Base-by-base conservation (phyloP, 2,329 filamentous ascomycete species). In the Colletotrichum ledebouriae region DNA sequence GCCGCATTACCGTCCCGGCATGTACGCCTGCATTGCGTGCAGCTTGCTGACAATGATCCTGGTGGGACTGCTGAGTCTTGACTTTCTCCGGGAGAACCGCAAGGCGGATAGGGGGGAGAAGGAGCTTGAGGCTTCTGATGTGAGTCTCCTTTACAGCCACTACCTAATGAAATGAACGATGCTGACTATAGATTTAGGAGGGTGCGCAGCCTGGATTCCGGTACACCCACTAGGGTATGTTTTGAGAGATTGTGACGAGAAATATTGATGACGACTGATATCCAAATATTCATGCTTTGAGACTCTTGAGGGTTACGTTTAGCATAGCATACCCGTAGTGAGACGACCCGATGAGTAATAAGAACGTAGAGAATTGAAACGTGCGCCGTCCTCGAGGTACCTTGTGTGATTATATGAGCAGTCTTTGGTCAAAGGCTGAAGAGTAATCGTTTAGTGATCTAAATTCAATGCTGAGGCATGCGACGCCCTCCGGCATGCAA, bases 11-110 rank as follows among this genome's bases (percentile, higher is more conserved):
- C 81, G 76, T 73, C 86, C 86, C 0, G 86, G 86, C 25, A 77
- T 88, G 72, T 88, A 83, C 62, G 82, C 86, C 5, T 87, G 86
- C 75, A 85, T 89, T 49, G 81, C 85, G 1, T 85, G 81, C 71
- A 80, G 78, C 25, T 72, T 84, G 2, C 70, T 87, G 52, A 84
- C 76, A 25, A 73, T 87, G 3, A 33, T 86, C 4, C 69, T 87
- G 17, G 84, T 87, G 1, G 59, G 72, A 2, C 9, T 82, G 0
- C 74, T 82, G 25, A 82, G 79, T 22, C 29, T 83, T 3, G 75
- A 78, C 4, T 86, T 84, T 69, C 78, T 77, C 68, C 69, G 78
- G 13, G 74, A 81, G 71, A 88, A 89, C 71, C 75, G 73, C 63
- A 81, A 82, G 75, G 86, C 86, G 0, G 85, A 88, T n/a, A 76